Percentiles rank a stretch among this genome's conserved stretches.
These are phyloP conservation scores for Ophiostoma himal-ulmi DNA, from an alignment of 2,329 filamentous ascomycete genomes.

Conservation along the genomic window DNA sequence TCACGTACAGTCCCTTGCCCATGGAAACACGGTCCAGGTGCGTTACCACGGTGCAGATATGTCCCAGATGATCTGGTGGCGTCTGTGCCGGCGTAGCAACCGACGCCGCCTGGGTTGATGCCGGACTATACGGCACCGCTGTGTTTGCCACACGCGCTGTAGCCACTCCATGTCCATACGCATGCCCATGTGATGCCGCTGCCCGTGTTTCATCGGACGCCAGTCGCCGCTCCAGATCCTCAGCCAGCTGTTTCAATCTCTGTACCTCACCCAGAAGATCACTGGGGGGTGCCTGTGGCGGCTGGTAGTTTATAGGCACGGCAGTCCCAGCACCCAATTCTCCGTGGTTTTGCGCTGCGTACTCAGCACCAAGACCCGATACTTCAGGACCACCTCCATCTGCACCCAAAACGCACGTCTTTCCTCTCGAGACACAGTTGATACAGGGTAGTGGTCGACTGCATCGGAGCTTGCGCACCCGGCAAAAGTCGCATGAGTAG, in stretches of 20 bases:
- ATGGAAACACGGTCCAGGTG: conserved; percentile 21
- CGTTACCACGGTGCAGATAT: conserved; percentile 19
- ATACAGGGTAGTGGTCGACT: conserved; percentile 20
- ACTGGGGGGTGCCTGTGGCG: background rate
- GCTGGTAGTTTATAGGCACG: background rate
- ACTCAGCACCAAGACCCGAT: background rate
- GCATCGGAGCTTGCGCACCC: conserved; percentile 21
- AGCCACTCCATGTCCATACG: background rate
- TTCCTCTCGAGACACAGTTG: conserved; percentile 22
- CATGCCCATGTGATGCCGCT: background rate
- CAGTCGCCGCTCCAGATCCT: conserved; percentile 17
- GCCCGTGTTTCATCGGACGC: background rate
- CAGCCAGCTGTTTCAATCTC: conserved; percentile 14
- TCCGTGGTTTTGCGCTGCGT: background rate
- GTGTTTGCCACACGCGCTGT: background rate
- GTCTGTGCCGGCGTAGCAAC: background rate
- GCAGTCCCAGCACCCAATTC: background rate
- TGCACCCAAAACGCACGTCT: conserved; percentile 14
- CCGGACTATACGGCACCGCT: background rate
- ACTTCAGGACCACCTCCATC: background rate
- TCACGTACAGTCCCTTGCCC: conserved; percentile 16
- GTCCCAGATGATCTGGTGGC: conserved; percentile 3
- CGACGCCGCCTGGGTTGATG: background rate
- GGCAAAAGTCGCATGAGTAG: conserved; percentile 22
- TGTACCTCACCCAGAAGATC: conserved; percentile 16